A percentile compares a stretch with the other conserved stretches of the same genome.
Conservation (phyloP, 202 grass and related monocot genomes). For the Setaria italica region DNA sequence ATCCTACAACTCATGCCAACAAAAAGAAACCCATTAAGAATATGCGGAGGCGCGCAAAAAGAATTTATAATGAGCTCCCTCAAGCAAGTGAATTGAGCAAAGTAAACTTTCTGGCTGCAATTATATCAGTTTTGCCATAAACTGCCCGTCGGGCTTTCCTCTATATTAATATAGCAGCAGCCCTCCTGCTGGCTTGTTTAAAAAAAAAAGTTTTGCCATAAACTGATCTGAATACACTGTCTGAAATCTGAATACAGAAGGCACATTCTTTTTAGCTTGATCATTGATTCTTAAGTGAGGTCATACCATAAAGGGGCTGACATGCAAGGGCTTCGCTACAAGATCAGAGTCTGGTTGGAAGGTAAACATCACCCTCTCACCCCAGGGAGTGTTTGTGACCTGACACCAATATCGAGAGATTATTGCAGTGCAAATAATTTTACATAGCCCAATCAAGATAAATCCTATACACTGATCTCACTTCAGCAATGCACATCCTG, state of each 20-base stretch:
- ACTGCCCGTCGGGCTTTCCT: neutral
- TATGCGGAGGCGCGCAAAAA: neutral
- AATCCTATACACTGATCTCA: conserved; percentile 33
- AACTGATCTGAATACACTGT: neutral
- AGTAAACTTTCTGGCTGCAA: neutral
- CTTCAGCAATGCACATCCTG: conserved; percentile 89
- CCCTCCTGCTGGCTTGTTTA: no score
- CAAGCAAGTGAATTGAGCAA: neutral
- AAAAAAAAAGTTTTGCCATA: neutral
- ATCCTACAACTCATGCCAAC: conserved; percentile 64
- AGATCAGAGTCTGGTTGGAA: conserved; percentile 82
- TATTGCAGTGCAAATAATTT: neutral
- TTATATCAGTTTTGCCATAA: neutral
- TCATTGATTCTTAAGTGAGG: neutral
- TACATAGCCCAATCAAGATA: neutral
- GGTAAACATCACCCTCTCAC: conserved; percentile 76
- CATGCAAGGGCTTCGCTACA: conserved; percentile 84
- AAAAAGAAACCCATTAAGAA: conserved; percentile 35
- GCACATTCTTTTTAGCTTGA: neutral
- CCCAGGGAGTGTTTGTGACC: conserved; percentile 98
- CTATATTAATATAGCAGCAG: no score
- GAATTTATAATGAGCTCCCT: neutral
- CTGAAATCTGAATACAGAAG: neutral
- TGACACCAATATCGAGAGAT: conserved; percentile 26
- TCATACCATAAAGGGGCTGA: conserved; percentile 92